These are phyloP conservation scores for baker's yeast (Saccharomyces cerevisiae) DNA, from an alignment of 805 yeast species.

Conservation along the genomic window DNA sequence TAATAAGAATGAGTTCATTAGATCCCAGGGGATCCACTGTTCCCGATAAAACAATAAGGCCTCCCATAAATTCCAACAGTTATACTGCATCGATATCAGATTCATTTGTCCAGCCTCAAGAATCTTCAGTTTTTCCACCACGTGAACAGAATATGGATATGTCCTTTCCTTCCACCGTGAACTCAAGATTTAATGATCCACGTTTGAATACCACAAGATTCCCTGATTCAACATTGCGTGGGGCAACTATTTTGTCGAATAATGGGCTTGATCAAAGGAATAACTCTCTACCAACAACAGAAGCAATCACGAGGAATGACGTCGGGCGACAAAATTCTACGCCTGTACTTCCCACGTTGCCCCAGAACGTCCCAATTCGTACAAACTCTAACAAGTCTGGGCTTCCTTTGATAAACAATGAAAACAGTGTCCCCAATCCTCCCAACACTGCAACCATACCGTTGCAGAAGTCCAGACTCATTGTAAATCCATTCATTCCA, in stretches of 20 bases:
- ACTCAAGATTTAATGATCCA: not conserved
- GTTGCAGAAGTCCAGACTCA: not conserved
- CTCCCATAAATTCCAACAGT: not conserved
- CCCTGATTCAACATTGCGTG: not conserved
- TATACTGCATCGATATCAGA: not conserved
- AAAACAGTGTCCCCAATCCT: not conserved
- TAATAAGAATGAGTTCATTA: conserved; percentile 1
- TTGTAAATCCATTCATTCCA: conserved; percentile 25
- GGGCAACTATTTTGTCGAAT: not conserved
- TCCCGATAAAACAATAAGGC: not conserved
- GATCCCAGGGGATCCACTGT: not conserved
- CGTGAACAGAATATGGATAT: not conserved
- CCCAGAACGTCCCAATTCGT: not conserved
- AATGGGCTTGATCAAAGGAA: not conserved
- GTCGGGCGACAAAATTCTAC: not conserved
- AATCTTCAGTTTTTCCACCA: not conserved
- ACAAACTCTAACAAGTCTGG: not conserved
- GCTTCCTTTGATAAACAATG: not conserved
- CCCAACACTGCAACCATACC: not conserved
- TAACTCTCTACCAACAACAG: not conserved
- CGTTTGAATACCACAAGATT: not conserved
- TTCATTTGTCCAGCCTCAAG: not conserved
- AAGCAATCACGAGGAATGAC: not conserved
- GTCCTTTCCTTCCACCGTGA: not conserved
- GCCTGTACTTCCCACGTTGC: not conserved